Conservation (phyloP, 2,329 filamentous ascomycete species). For the Lachnellula arida region DNA sequence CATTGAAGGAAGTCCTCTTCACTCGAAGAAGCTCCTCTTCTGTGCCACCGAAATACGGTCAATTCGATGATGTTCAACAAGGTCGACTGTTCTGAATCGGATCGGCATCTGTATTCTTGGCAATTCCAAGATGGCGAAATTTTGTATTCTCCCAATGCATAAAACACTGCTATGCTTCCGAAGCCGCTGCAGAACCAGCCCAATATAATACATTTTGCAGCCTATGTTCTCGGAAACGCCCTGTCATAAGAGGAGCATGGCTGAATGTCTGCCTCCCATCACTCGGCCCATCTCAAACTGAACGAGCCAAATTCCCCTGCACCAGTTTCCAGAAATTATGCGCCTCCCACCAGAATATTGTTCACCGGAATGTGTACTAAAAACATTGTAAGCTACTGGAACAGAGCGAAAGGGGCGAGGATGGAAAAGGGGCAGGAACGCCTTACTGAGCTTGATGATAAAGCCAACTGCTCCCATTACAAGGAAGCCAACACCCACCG, state of each 20-base stretch:
- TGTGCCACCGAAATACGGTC: too few species aligned
- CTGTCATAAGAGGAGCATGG: neutral
- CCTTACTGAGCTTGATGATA: constrained; percentile 44
- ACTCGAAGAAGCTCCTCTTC: too few species aligned
- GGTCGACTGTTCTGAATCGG: too few species aligned
- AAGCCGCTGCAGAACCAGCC: constrained; percentile 8
- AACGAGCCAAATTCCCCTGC: neutral
- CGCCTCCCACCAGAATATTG: constrained; percentile 45
- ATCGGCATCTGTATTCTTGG: neutral
- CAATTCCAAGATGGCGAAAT: constrained; percentile 5
- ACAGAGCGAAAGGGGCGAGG: neutral
- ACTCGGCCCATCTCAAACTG: neutral
- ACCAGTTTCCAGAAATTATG: constrained; percentile 17
- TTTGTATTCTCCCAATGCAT: constrained; percentile 13
- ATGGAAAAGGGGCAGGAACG: constrained; percentile 3
- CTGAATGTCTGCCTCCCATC: neutral
- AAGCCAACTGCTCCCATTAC: constrained; percentile 50
- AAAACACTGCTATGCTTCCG: constrained; percentile 11
- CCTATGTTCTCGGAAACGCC: constrained; percentile 8
- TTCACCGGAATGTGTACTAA: constrained; percentile 48
- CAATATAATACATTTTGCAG: constrained; percentile 22
- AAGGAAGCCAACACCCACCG: constrained; percentile 47
- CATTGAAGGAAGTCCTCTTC: too few species aligned
- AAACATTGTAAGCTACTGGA: neutral
- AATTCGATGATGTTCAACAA: too few species aligned